Base-by-base conservation (phyloP, 1,284 basidiomycete genomes). In the Leccinum subrobustum region DNA sequence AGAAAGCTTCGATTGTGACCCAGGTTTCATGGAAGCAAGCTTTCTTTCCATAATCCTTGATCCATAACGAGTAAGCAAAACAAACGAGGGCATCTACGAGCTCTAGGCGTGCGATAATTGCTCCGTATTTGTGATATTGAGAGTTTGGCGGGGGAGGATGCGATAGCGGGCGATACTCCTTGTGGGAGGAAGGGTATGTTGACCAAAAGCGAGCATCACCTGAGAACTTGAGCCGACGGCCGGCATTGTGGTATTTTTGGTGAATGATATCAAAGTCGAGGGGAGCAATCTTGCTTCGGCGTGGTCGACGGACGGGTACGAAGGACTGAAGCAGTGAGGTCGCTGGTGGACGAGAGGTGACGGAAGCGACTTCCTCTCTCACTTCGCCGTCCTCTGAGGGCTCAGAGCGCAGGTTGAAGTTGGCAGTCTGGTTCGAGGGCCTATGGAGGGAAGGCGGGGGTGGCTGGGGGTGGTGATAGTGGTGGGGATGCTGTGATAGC, bases 41-140 rank as follows among this genome's bases (percentile, higher is more conserved):
- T 56, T 77, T 77, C 58, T 78, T 78, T 64, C 76, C 73, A 65
- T 83, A 83, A 64, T 91, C 89, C 67, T 79, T 84, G 70, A 80
- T 82, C 89, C 89, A 91, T 60, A 88, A 77, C 2, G 86, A 81
- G 71, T 90, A 91, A 4, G 86, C 82, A 72, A 91, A 91, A 74
- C 84, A 87, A 48, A 91, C 76, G 57, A 91, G 79, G 42, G 88
- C 85, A 71, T 91, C 89, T 48, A 90, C 73, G 48, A 88, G 81
- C 71, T 91, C 89, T n/a, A 91, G 79, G 33, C 87, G 83, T 29
- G 88, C 87, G 68, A 91, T 86, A 63, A 88, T 75, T 39, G 83
- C 83, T 33, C 87, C 87, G 64, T 84, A 80, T 68, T 85, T 88
- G 72, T 90, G 86, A 73, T 91, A 91, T 35, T 81, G 76, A 0